These are phyloP conservation scores for Cladophialophora yegresii DNA, from an alignment of 2,329 filamentous ascomycete species.

Conservation along the genomic window DNA sequence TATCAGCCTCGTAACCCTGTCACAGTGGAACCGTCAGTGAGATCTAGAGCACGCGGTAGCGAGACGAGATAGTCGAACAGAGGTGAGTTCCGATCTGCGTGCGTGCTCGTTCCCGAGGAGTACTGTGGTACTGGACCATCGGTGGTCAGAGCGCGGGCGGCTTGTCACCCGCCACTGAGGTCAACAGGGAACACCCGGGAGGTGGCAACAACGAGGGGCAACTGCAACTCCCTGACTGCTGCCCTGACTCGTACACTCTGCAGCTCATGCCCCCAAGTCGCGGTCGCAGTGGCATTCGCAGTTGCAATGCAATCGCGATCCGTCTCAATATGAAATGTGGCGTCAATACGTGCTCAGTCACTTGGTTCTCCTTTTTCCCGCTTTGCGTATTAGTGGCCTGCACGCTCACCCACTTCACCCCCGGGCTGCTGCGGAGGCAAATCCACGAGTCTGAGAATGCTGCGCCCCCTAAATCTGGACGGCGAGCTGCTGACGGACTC, in stretches of 20 bases:
- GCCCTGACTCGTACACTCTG: neutral
- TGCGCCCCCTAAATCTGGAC: neutral
- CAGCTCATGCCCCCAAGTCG: neutral
- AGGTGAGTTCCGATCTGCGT: neutral
- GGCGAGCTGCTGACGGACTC: neutral
- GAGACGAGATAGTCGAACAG: neutral
- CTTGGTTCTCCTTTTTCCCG: neutral
- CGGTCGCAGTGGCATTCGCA: neutral
- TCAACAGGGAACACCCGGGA: constrained; percentile 23
- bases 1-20: constrained; percentile 72
- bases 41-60: neutral
- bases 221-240: neutral
- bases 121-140: too few species aligned
- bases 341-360: neutral
- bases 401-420: neutral
- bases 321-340: neutral
- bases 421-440: neutral
- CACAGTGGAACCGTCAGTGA: constrained; percentile 18
- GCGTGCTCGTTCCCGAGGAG: neutral
- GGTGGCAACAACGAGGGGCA: constrained; percentile 22
- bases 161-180: neutral
- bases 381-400: neutral
- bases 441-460: neutral
- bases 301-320: neutral
- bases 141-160: constrained; percentile 20